These are phyloP conservation scores for Letharia columbiana DNA, from an alignment of 495 filamentous ascomycete genomes.

Conservation along the genomic window DNA sequence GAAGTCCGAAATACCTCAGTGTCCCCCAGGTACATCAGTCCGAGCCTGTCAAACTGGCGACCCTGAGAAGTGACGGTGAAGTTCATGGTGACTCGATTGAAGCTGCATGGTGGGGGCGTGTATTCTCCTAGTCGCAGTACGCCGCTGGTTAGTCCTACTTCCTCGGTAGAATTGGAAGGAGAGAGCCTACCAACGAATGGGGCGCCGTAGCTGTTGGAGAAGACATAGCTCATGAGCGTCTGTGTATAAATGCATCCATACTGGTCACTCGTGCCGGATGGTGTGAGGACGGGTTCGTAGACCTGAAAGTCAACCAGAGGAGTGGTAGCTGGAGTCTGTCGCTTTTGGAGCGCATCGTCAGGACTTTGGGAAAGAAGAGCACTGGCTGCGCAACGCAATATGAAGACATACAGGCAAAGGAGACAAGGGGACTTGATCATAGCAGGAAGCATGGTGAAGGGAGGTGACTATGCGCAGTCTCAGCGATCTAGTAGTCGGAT, in stretches of 20 bases:
- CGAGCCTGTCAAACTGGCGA: slow-evolving; percentile 72
- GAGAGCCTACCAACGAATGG: slow-evolving; percentile 62
- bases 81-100: slow-evolving; percentile 75
- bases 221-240: slow-evolving; percentile 61
- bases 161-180: background rate
- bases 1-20: slow-evolving; percentile 79
- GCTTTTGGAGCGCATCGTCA: slow-evolving; percentile 17
- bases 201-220: slow-evolving; percentile 66
- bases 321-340: slow-evolving; percentile 18
- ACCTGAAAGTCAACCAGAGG: slow-evolving; percentile 60
- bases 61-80: slow-evolving; percentile 69
- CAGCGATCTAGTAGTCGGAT: slow-evolving; percentile 5
- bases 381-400: slow-evolving; percentile 5
- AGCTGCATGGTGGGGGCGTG: slow-evolving; percentile 58
- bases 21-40: slow-evolving; percentile 71
- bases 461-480: slow-evolving; percentile 11
- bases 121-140: slow-evolving; percentile 46
- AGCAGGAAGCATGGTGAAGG: slow-evolving; percentile 11
- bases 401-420: slow-evolving; percentile 17
- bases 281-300: slow-evolving; percentile 52
- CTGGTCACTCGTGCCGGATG: slow-evolving; percentile 32
- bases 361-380: background rate
- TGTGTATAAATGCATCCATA: slow-evolving; percentile 38
- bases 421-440: slow-evolving; percentile 13
- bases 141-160: slow-evolving; percentile 6